Conservation (phyloP, 2,329 filamentous ascomycete species). For the Claviceps arundinis region DNA sequence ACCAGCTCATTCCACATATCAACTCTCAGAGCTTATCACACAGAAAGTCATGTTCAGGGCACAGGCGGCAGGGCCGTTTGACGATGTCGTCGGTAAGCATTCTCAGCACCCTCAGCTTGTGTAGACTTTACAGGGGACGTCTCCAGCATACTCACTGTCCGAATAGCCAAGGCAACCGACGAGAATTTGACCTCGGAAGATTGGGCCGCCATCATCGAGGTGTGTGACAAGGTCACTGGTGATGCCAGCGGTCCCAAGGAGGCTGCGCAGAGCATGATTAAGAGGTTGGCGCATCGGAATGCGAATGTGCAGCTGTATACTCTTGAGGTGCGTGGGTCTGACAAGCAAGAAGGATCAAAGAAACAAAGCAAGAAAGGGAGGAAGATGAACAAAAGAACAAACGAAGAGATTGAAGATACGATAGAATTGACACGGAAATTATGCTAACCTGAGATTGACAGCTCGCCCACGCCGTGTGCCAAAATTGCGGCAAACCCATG, state of each 20-base stretch:
- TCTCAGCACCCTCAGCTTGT: background rate
- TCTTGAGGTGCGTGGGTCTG: constrained; percentile 49
- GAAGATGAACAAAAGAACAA: background rate
- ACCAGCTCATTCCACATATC: background rate
- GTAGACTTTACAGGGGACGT: background rate
- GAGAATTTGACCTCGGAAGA: constrained; percentile 87
- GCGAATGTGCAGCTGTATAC: constrained; percentile 95
- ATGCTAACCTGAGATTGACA: background rate
- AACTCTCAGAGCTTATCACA: background rate
- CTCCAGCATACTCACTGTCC: background rate
- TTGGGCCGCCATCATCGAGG: constrained; percentile 51
- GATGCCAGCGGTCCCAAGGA: constrained; percentile 58
- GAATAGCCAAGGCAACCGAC: constrained; percentile 66
- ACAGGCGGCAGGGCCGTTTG: constrained; percentile 43
- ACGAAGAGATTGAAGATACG: no score
- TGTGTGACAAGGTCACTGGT: constrained; percentile 45
- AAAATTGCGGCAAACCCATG: constrained; percentile 78
- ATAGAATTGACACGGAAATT: no score
- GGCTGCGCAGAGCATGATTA: constrained; percentile 80
- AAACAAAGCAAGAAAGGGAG: background rate
- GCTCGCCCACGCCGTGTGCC: constrained; percentile 81
- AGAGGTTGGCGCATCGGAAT: constrained; percentile 81
- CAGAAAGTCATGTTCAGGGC: constrained; percentile 42
- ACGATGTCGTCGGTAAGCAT: constrained; percentile 44
- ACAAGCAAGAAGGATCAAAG: background rate